Conservation (phyloP, 2,329 filamentous ascomycete genomes). For the Botrytis squamosa region DNA sequence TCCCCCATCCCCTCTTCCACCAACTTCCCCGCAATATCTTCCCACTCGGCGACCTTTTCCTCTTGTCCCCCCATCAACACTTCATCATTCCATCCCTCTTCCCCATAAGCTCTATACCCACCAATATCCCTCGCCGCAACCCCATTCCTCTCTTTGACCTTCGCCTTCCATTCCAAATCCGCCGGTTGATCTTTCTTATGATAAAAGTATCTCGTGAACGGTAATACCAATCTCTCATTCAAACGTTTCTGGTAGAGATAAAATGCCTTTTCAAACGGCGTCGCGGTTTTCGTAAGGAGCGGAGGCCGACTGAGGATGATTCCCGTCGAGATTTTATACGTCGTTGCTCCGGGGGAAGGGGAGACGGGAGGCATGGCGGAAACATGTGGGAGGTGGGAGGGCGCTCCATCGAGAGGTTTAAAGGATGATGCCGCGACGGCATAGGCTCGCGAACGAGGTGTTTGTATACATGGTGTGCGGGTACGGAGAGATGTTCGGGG, state of each 20-base stretch:
- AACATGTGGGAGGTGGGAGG: conserved; percentile 42
- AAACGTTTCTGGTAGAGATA: conserved; percentile 97
- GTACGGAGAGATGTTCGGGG: background rate
- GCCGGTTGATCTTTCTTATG: conserved; percentile 86
- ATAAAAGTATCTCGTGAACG: conserved; percentile 90
- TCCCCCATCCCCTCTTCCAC: conserved; percentile 42
- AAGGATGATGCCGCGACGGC: conserved; percentile 36
- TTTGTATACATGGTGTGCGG: conserved; percentile 16
- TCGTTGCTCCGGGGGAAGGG: conserved; percentile 22
- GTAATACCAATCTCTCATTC: conserved; percentile 84
- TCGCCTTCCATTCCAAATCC: conserved; percentile 86
- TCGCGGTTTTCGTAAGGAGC: conserved; percentile 77
- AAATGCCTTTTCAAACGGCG: conserved; percentile 86
- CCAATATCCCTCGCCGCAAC: conserved; percentile 83
- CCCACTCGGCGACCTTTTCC: conserved; percentile 45
- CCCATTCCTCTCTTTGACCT: conserved; percentile 69
- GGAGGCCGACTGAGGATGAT: conserved; percentile 87
- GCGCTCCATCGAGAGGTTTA: conserved; percentile 28
- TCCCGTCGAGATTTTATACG: conserved; percentile 56
- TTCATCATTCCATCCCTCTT: conserved; percentile 87
- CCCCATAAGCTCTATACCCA: conserved; percentile 71
- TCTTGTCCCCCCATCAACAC: conserved; percentile 70
- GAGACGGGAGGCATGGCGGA: conserved; percentile 32
- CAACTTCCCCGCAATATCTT: conserved; percentile 62
- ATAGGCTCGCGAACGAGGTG: conserved; percentile 28